phyloP scores from a whole-genome alignment of 2,329 filamentous ascomycete species.

The Fusarium temperatum region DNA sequence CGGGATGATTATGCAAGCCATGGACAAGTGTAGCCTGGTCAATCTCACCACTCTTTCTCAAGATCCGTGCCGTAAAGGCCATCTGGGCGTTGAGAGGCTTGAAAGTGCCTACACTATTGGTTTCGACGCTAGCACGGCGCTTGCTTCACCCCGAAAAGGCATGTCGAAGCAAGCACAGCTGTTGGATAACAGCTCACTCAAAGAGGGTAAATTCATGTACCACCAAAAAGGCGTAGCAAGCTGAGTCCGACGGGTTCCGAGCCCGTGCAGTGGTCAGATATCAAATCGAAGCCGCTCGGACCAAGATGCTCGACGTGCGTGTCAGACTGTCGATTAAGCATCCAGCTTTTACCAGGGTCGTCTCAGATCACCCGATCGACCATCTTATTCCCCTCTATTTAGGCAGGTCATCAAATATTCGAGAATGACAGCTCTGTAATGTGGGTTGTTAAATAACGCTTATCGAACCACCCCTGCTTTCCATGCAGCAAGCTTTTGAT shows the following conservation, averaged over 20 bases:
- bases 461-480: slow-evolving; percentile 50
- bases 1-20: slow-evolving; percentile 47
- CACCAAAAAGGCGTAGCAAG: slow-evolving; percentile 50
- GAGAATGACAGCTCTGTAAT: not conserved
- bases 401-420: not conserved
- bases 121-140: fast-evolving
- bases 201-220: slow-evolving; percentile 54
- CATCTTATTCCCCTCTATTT: slow-evolving; percentile 60
- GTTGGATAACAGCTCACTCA: not conserved
- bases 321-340: slow-evolving; percentile 63
- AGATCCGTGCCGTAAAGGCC: not conserved
- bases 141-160: not conserved
- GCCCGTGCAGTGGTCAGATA: slow-evolving; percentile 61
- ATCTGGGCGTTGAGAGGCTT: not conserved
- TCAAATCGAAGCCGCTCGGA: slow-evolving; percentile 65
- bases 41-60: not conserved
- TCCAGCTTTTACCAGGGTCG: slow-evolving; percentile 65
- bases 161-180: not conserved
- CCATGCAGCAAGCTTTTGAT: slow-evolving; percentile 36
- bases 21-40: not conserved
- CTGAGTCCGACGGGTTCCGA: slow-evolving; percentile 58
- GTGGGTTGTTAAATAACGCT: slow-evolving; percentile 19
- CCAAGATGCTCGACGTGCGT: slow-evolving; percentile 56
- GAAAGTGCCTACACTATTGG: not conserved
- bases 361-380: slow-evolving; percentile 65